These are phyloP conservation scores for Cenchrus americanus DNA, from an alignment of 176 grass and related monocot genomes.

Conservation along the genomic window DNA sequence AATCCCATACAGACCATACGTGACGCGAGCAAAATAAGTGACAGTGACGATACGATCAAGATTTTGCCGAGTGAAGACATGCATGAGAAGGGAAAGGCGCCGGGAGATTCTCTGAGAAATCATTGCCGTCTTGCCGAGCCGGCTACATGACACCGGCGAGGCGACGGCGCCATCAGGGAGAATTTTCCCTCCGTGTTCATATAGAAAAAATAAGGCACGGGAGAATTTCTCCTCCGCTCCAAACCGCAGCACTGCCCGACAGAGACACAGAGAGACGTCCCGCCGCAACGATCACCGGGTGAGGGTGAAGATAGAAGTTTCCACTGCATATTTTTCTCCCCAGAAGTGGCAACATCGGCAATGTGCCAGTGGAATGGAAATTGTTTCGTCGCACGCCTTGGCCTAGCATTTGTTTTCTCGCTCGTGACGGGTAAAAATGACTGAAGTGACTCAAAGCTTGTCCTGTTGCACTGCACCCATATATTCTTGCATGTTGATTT, in stretches of 20 bases:
- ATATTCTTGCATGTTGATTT: not conserved
- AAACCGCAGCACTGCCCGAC: not conserved
- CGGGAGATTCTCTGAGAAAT: slow-evolving; percentile 18
- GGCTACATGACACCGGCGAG: slow-evolving; percentile 26
- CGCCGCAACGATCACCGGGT: not conserved
- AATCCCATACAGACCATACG: not conserved
- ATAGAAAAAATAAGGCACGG: slow-evolving; percentile 3
- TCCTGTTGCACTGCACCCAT: not conserved
- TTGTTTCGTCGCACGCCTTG: not conserved
- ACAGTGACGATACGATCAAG: slow-evolving; percentile 13
- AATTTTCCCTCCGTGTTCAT: slow-evolving; percentile 32
- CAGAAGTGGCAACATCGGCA: not conserved
- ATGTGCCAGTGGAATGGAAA: not conserved
- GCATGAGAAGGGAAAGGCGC: slow-evolving; percentile 6
- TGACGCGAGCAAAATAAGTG: slow-evolving; percentile 26
- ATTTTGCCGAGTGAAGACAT: slow-evolving; percentile 18
- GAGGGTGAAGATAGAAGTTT: not conserved
- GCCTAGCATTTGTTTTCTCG: not conserved
- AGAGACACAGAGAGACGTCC: not conserved
- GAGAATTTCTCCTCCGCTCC: not conserved
- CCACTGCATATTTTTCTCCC: not conserved
- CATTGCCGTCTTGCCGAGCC: not conserved
- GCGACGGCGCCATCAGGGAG: slow-evolving; percentile 21
- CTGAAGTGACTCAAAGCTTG: not conserved
- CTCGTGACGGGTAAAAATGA: not conserved